Evolutionary conservation across 2,329 filamentous ascomycete species (phyloP).

Genomic region (Aplosporella prunicola): DNA sequence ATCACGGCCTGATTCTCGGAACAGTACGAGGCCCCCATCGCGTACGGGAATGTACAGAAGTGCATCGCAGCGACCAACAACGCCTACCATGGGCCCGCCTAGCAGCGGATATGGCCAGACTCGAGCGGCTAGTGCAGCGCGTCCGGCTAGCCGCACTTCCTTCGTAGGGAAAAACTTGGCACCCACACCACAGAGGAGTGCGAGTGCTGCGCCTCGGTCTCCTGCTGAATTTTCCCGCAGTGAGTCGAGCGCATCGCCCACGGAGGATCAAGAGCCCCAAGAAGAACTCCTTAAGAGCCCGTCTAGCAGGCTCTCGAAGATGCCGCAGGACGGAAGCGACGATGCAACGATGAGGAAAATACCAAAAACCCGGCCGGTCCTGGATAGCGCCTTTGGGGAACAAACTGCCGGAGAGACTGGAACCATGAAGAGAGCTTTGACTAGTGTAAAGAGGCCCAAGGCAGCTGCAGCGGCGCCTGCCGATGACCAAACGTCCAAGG

Average conservation of each 20-base stretch:
- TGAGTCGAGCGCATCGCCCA: slow-evolving; percentile 1
- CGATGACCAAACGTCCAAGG: slow-evolving; percentile 27
- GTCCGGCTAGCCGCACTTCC: no score
- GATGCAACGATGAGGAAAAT: slow-evolving; percentile 38
- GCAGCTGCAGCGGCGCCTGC: slow-evolving; percentile 22
- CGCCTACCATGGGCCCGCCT: slow-evolving; percentile 4
- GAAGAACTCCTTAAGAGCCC: background rate
- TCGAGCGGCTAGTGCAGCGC: no score
- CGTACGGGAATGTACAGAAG: slow-evolving; percentile 6
- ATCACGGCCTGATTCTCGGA: background rate
- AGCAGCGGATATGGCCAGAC: no score
- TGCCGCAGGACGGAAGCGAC: background rate
- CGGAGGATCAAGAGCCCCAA: background rate
- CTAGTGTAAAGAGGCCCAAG: background rate
- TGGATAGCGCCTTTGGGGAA: slow-evolving; percentile 27
- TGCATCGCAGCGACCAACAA: slow-evolving; percentile 11
- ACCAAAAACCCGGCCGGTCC: slow-evolving; percentile 20
- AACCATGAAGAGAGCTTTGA: slow-evolving; percentile 1
- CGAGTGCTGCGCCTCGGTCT: slow-evolving; percentile 21
- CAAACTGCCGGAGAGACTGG: no score
- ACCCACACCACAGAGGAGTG: slow-evolving; percentile 22
- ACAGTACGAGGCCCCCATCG: background rate
- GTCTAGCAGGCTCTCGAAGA: background rate
- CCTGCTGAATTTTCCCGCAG: slow-evolving; percentile 11
- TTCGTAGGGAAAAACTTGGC: no score